Evolutionary conservation across 2,329 filamentous ascomycete genomes (phyloP).

Genomic region (Neonectria ditissima): DNA sequence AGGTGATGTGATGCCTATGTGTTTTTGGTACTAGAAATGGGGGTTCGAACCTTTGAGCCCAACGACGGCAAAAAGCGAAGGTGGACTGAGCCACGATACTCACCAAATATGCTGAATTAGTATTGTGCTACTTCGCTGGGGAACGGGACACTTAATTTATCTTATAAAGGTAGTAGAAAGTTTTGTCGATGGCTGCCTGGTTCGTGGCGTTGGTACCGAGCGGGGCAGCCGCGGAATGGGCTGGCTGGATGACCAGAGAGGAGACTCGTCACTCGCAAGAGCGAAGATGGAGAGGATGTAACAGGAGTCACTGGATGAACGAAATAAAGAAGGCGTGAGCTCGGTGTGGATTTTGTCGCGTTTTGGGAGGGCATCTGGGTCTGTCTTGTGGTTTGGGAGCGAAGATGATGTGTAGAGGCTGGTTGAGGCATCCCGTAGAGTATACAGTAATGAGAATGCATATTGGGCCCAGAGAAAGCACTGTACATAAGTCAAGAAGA

Average conservation of each 20-base stretch:
- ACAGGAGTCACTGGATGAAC: background rate
- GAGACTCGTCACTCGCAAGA: background rate
- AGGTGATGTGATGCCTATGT: too few species aligned
- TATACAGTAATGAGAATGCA: background rate
- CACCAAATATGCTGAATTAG: background rate
- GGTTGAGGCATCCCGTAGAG: background rate
- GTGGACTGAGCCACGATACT: slow-evolving; percentile 3
- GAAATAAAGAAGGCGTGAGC: background rate
- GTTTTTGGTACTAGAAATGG: background rate
- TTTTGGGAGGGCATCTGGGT: background rate
- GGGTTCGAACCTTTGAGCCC: slow-evolving; percentile 1
- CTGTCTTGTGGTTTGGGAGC: background rate
- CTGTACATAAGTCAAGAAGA: background rate
- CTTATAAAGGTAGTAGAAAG: background rate
- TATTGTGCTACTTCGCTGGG: slow-evolving; percentile 14
- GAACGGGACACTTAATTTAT: background rate
- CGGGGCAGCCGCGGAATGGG: background rate
- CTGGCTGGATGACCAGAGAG: background rate
- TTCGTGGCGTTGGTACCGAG: background rate
- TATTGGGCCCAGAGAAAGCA: background rate
- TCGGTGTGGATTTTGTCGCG: background rate
- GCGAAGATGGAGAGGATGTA: background rate
- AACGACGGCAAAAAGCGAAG: slow-evolving; percentile 24
- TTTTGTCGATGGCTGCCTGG: background rate
- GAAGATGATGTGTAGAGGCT: background rate